Conservation (phyloP, 768 basidiomycete species). For the Pleurotus eryngii region DNA sequence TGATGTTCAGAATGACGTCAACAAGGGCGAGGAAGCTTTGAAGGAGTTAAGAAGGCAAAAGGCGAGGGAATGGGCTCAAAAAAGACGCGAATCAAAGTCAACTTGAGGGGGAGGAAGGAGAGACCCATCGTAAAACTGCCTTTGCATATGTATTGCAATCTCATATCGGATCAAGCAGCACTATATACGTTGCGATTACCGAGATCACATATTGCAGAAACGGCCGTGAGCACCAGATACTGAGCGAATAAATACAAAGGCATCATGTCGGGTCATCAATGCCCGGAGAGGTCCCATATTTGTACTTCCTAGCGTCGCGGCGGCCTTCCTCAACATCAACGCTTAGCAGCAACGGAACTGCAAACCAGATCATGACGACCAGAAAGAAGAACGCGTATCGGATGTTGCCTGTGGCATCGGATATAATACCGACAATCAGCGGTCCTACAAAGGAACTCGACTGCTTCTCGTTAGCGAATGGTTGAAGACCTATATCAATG, state of each 20-base stretch:
- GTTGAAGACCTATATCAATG: neutral
- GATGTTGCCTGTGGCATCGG: conserved; percentile 88
- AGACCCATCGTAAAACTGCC: too few relatives aligned
- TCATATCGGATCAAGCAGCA: too few relatives aligned
- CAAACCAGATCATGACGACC: conserved; percentile 73
- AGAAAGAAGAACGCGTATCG: conserved; percentile 91
- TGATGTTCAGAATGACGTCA: conserved; percentile 31
- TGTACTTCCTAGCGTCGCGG: conserved; percentile 31
- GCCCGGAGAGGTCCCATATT: neutral
- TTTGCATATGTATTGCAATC: too few relatives aligned
- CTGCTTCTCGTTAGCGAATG: conserved; percentile 31
- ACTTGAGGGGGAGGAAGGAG: neutral
- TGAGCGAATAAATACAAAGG: too few relatives aligned
- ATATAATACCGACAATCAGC: conserved; percentile 80
- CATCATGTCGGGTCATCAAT: neutral
- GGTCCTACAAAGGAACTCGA: conserved; percentile 93
- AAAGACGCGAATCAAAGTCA: conserved; percentile 29
- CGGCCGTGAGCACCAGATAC: too few relatives aligned
- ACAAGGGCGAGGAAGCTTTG: conserved; percentile 21
- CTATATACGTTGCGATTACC: too few relatives aligned
- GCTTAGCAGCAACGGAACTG: conserved; percentile 69
- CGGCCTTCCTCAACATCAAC: conserved; percentile 72
- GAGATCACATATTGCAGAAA: too few relatives aligned
- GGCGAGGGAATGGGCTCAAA: conserved; percentile 57
- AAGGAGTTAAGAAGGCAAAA: conserved; percentile 51